Evolutionary conservation across 2,329 filamentous ascomycete species (phyloP).

Genomic region (Colletotrichum acutatum): DNA sequence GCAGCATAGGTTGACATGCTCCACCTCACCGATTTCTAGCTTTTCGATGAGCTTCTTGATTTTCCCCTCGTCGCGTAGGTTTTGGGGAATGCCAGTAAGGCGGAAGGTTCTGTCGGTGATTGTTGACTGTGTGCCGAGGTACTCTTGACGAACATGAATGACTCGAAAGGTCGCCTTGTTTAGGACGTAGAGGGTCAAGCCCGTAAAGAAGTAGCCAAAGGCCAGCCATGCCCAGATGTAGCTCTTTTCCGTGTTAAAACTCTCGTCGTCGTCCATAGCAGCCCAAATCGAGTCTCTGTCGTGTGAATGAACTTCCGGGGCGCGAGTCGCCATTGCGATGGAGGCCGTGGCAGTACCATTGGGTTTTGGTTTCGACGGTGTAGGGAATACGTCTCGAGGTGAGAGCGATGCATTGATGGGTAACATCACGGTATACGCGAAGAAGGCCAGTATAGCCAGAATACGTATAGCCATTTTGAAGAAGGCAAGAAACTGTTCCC

Average conservation of each 20-base stretch:
- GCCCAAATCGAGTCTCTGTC: neutral
- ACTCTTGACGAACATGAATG: conserved; percentile 87
- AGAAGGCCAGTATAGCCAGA: conserved; percentile 81
- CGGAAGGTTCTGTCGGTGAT: conserved; percentile 95
- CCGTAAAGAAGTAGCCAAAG: conserved; percentile 95
- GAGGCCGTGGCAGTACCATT: neutral
- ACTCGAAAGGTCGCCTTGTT: conserved; percentile 86
- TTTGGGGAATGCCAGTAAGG: conserved; percentile 84
- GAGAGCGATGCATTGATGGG: conserved; percentile 83
- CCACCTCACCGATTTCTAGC: conserved; percentile 88
- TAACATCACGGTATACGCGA: conserved; percentile 82
- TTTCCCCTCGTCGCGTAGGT: conserved; percentile 82
- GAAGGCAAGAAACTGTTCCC: conserved; percentile 79
- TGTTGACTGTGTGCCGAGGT: conserved; percentile 93
- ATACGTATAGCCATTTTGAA: conserved; percentile 95
- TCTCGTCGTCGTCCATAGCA: conserved; percentile 44
- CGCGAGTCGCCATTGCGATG: neutral
- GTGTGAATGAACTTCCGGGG: neutral
- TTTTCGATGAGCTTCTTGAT: conserved; percentile 90
- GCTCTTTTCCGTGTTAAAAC: conserved; percentile 47
- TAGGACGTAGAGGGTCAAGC: conserved; percentile 83
- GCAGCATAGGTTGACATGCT: conserved; percentile 85
- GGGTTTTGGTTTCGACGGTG: neutral
- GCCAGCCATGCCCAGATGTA: conserved; percentile 93
- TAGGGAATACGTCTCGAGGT: conserved; percentile 7